Percentiles rank a stretch among this genome's conserved stretches.
These are phyloP conservation scores for Trichosporon coremiiforme DNA, from an alignment of 1,284 basidiomycete species.

Conservation along the genomic window DNA sequence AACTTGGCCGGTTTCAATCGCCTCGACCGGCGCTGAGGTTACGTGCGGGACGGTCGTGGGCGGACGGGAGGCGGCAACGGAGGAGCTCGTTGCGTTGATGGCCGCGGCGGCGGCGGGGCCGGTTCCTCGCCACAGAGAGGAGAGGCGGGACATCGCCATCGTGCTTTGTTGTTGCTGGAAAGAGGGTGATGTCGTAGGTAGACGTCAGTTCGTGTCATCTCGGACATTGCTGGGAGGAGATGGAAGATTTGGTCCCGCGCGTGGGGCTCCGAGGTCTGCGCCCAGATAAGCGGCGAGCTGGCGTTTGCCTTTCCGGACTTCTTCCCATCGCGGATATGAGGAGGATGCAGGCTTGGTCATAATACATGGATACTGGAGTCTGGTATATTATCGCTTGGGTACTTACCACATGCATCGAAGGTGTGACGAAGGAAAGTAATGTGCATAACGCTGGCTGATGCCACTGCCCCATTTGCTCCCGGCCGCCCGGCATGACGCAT, in stretches of 20 bases:
- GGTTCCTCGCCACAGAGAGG: neutral
- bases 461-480: neutral
- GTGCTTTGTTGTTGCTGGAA: neutral
- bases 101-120: neutral
- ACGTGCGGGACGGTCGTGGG: constrained; percentile 1
- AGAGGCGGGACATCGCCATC: constrained; percentile 7
- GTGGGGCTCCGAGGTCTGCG: neutral
- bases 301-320: no score
- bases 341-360: neutral
- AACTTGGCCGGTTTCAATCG: neutral
- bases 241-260: constrained; percentile 9
- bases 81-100: neutral
- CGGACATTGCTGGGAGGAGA: constrained; percentile 10
- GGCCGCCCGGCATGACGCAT: constrained; percentile 3
- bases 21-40: neutral
- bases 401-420: neutral
- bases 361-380: no score
- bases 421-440: neutral
- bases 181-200: neutral
- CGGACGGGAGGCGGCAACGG: neutral
- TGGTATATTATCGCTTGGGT: no score
- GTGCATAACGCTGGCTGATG: neutral
- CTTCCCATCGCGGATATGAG: neutral
- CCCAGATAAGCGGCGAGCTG: neutral
- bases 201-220: constrained; percentile 3